Evolutionary conservation across 1,284 basidiomycete species (phyloP).

Genomic region (Ustilago bromivora): DNA sequence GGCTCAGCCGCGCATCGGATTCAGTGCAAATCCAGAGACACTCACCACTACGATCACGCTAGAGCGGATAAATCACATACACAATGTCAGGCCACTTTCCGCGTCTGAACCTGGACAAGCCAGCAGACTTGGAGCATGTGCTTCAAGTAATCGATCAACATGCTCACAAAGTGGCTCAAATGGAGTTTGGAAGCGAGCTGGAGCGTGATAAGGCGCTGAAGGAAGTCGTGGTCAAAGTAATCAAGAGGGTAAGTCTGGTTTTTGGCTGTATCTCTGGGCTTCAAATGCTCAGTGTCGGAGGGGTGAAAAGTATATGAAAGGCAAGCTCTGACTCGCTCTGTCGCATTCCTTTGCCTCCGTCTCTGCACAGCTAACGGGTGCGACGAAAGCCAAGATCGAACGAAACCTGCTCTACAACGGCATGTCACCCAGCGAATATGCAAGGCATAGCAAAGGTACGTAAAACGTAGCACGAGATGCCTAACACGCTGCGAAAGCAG

Average conservation of each 20-base stretch:
- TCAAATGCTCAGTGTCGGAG: background rate
- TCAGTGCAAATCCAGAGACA: background rate
- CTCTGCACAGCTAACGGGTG: conserved; percentile 32
- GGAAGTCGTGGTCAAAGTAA: conserved; percentile 33
- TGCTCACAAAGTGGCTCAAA: conserved; percentile 46
- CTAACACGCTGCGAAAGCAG: background rate
- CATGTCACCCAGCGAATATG: conserved; percentile 37
- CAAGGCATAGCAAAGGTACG: conserved; percentile 45
- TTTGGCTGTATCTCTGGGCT: background rate
- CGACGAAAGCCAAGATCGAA: conserved; percentile 43
- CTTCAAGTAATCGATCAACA: conserved; percentile 30
- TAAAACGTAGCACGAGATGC: background rate
- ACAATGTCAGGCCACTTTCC: conserved; percentile 49
- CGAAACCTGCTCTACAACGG: conserved; percentile 47
- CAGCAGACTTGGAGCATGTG: conserved; percentile 45
- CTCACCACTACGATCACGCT: background rate
- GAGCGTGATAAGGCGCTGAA: conserved; percentile 43
- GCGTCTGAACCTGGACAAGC: conserved; percentile 36
- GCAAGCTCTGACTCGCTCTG: background rate
- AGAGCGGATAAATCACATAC: background rate
- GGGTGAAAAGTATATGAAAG: background rate
- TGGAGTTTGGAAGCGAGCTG: conserved; percentile 49
- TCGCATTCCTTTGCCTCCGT: background rate
- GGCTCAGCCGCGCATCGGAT: conserved; percentile 5
- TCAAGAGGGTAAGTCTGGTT: conserved; percentile 33